These are phyloP conservation scores for Osmanthus fragrans DNA, from an alignment of 257 asterid genomes.

Conservation along the genomic window DNA sequence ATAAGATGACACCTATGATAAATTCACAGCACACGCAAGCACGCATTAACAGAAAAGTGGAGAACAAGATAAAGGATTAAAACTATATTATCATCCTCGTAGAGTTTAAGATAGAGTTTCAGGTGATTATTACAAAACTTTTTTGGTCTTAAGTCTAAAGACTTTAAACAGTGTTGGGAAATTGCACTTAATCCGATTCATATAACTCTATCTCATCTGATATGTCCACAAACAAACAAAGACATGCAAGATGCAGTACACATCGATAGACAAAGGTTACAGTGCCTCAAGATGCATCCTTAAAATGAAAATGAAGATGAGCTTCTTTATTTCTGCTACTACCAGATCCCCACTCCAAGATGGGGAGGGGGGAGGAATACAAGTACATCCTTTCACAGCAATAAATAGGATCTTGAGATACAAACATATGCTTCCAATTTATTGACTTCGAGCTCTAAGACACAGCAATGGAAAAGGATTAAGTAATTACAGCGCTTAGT, in stretches of 20 bases:
- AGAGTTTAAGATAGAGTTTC: too few relatives aligned
- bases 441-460: neutral
- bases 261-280: neutral
- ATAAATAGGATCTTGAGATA: neutral
- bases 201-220: neutral
- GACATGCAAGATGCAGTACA: neutral
- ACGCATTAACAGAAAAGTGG: neutral
- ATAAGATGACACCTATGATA: neutral
- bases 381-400: neutral
- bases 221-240: neutral
- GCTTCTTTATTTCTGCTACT: neutral
- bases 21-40: neutral
- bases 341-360: neutral
- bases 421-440: neutral
- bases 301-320: neutral
- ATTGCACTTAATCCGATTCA: neutral
- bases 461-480: too few relatives aligned
- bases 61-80: neutral
- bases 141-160: neutral
- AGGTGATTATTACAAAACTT: too few relatives aligned
- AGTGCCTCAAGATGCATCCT: neutral
- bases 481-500: too few relatives aligned
- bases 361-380: too few relatives aligned
- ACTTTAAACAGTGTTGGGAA: neutral
- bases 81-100: too few relatives aligned